Conservation (phyloP, 1,139 yeast species). For the Candida tunisiensis region DNA sequence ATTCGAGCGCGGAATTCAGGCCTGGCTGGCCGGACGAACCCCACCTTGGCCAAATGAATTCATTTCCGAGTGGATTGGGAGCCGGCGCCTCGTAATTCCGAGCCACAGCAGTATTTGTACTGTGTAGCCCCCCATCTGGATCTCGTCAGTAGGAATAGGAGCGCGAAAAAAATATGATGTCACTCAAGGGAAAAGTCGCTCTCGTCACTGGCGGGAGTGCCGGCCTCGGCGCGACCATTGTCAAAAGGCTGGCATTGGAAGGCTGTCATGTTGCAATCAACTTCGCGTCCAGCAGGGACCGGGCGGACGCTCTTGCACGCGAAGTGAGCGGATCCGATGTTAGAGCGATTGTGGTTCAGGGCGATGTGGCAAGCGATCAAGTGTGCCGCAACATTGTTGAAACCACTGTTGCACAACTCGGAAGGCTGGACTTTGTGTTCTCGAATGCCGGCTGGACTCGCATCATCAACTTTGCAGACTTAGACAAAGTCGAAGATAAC, state of each 20-base stretch:
- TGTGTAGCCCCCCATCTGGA: background rate
- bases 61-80: too few relatives aligned
- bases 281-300: conserved; percentile 14
- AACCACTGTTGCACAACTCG: conserved; percentile 5
- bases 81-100: too few relatives aligned
- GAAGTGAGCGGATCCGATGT: conserved; percentile 6
- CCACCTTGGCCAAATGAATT: too few relatives aligned
- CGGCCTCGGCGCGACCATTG: conserved; percentile 56
- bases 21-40: too few relatives aligned
- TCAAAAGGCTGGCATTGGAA: conserved; percentile 22
- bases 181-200: conserved; percentile 4
- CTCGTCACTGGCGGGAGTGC: conserved; percentile 62
- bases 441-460: conserved; percentile 18
- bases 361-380: conserved; percentile 9
- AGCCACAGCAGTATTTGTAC: background rate
- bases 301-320: conserved; percentile 16
- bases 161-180: conserved; percentile 1
- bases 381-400: conserved; percentile 8
- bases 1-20: too few relatives aligned
- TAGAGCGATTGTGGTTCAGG: conserved; percentile 8
- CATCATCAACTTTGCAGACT: conserved; percentile 15
- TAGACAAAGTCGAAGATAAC: conserved; percentile 18
- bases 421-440: conserved; percentile 13
- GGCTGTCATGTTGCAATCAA: conserved; percentile 34
- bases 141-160: background rate